Percentiles rank a stretch among this genome's conserved stretches.
phyloP scores from a whole-genome alignment of 2,329 filamentous ascomycete genomes.

The Pseudogymnoascus sp. region DNA sequence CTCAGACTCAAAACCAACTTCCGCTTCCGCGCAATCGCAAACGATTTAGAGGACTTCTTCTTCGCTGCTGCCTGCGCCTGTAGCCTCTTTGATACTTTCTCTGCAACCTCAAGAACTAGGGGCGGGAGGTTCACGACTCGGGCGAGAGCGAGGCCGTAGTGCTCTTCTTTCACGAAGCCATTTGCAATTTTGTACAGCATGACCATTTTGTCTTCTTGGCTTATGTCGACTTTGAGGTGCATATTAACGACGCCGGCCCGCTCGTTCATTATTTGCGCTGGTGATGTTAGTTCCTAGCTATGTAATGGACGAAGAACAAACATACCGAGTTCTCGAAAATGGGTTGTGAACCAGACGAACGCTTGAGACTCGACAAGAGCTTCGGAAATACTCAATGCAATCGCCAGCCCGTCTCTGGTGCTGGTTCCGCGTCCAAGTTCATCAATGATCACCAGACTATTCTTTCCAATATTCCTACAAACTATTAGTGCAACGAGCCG shows the following conservation, averaged over 20 bases:
- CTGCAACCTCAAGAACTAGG: conserved; percentile 59
- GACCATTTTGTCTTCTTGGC: conserved; percentile 52
- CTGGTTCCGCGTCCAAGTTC: conserved; percentile 89
- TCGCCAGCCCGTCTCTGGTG: conserved; percentile 77
- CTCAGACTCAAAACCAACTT: conserved; percentile 66
- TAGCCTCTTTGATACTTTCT: conserved; percentile 55
- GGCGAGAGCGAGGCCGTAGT: conserved; percentile 81
- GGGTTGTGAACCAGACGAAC: conserved; percentile 86
- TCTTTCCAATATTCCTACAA: conserved; percentile 60
- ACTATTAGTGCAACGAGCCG: not conserved
- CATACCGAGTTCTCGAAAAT: conserved; percentile 70
- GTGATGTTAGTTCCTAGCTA: conserved; percentile 5
- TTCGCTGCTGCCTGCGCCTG: conserved; percentile 48
- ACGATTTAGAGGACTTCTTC: conserved; percentile 49
- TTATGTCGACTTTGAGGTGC: conserved; percentile 66
- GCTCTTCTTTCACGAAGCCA: conserved; percentile 60
- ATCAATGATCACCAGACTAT: conserved; percentile 77
- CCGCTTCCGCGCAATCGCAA: conserved; percentile 53
- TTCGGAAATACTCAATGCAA: conserved; percentile 85
- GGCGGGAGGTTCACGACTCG: conserved; percentile 65
- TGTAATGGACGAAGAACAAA: not conserved
- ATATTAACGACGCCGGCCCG: conserved; percentile 73
- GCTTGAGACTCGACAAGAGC: conserved; percentile 72
- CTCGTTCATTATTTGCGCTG: conserved; percentile 63
- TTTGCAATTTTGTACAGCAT: conserved; percentile 82